Conservation (phyloP, 768 basidiomycete species). For the Clavulina sp. region DNA sequence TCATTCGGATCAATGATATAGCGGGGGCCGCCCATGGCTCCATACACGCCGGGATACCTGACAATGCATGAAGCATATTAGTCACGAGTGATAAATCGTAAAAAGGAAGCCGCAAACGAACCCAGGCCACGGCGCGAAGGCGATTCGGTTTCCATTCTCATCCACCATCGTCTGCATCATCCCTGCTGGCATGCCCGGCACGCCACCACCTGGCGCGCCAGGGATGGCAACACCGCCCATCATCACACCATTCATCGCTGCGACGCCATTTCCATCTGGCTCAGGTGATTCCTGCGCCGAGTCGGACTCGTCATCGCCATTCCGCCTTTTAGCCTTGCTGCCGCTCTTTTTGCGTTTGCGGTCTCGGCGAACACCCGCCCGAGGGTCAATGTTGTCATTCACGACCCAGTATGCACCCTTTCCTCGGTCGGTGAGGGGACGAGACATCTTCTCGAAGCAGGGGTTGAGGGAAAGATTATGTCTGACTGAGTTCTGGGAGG, state of each 20-base stretch:
- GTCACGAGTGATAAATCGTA: neutral
- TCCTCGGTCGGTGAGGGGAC: constrained; percentile 79
- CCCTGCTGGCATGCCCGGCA: neutral
- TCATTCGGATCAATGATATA: constrained; percentile 1
- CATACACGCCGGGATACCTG: too few relatives aligned
- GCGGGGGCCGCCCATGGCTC: neutral
- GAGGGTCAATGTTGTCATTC: constrained; percentile 9
- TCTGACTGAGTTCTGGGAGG: constrained; percentile 64
- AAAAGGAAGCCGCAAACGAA: neutral
- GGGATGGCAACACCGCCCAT: too few relatives aligned
- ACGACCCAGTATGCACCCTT: constrained; percentile 90
- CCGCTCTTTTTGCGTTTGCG: constrained; percentile 44
- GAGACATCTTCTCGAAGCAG: constrained; percentile 80
- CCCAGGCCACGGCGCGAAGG: neutral
- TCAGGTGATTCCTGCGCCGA: too few relatives aligned
- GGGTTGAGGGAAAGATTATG: constrained; percentile 83
- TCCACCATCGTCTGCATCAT: neutral
- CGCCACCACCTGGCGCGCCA: neutral
- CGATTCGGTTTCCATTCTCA: neutral
- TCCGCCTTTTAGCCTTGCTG: neutral
- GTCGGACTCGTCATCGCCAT: too few relatives aligned
- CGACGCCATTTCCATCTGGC: neutral
- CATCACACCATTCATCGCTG: neutral
- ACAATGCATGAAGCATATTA: neutral
- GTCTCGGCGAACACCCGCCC: constrained; percentile 69